A percentile compares a stretch with the other conserved stretches of the same genome.
These are phyloP conservation scores for Penicillium chermesinum DNA, from an alignment of 495 filamentous ascomycete genomes.

Conservation along the genomic window DNA sequence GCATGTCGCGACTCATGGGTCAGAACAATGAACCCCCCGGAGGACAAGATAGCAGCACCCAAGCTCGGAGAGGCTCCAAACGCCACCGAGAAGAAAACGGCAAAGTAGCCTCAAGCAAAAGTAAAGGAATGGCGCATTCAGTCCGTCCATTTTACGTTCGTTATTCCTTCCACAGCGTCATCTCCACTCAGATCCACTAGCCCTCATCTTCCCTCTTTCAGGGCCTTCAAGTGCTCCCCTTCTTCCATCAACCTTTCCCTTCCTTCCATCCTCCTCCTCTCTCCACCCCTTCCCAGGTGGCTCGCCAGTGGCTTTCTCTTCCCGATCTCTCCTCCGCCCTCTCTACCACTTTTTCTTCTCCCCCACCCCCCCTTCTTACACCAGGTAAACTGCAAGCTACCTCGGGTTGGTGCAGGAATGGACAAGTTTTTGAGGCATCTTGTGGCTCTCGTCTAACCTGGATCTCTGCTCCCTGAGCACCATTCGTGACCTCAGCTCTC, in stretches of 20 bases:
- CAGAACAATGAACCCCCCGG: constrained; percentile 5
- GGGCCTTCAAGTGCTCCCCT: constrained; percentile 16
- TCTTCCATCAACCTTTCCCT: constrained; percentile 13
- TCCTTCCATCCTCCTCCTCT: constrained; percentile 18
- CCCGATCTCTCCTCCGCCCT: background rate
- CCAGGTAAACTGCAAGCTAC: background rate
- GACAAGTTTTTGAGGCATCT: constrained; percentile 38
- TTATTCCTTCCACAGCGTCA: constrained; percentile 15
- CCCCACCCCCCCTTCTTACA: background rate
- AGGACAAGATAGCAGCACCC: background rate
- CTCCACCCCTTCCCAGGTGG: constrained; percentile 15
- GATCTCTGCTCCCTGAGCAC: constrained; percentile 24
- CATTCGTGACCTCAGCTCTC: constrained; percentile 16
- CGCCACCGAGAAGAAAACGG: background rate
- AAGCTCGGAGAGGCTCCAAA: background rate
- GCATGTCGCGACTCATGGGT: constrained; percentile 17
- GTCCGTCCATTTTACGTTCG: background rate
- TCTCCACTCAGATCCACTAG: constrained; percentile 37
- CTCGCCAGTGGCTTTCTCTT: constrained; percentile 18
- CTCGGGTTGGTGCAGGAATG: constrained; percentile 35
- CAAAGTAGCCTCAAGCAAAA: background rate
- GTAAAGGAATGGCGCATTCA: background rate
- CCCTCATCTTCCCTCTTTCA: constrained; percentile 28
- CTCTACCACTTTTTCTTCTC: constrained; percentile 8
- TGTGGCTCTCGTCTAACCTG: constrained; percentile 29